phyloP scores from a whole-genome alignment of 1,139 yeast species.

The Magnusiomyces sp. region DNA sequence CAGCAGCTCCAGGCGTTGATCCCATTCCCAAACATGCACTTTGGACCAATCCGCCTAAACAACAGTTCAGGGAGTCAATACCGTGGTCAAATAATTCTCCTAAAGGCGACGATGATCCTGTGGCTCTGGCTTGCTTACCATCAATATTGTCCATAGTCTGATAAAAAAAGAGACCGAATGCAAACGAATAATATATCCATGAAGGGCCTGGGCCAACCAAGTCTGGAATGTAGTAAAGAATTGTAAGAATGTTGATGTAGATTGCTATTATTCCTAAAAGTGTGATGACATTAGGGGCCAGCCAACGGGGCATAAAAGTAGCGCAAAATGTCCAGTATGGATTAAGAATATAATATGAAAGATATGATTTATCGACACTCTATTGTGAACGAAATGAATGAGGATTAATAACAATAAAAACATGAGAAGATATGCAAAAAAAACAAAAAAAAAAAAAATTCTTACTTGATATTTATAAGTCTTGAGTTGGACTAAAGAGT shows the following conservation, averaged over 20 bases:
- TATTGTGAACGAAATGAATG: conserved; percentile 13
- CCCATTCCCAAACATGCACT: conserved; percentile 37
- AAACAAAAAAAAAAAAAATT: neutral
- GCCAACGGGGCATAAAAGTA: conserved; percentile 55
- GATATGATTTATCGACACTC: conserved; percentile 60
- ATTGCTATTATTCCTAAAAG: conserved; percentile 57
- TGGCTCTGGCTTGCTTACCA: conserved; percentile 72
- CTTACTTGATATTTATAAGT: conserved; percentile 23
- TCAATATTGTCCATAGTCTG: conserved; percentile 82
- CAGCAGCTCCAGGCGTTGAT: conserved; percentile 32
- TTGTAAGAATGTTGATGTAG: conserved; percentile 43
- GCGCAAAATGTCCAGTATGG: conserved; percentile 68
- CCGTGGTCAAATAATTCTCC: conserved; percentile 81
- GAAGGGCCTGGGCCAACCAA: conserved; percentile 46
- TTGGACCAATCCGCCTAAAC: conserved; percentile 35
- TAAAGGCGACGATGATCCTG: conserved; percentile 69
- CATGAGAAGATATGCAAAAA: neutral
- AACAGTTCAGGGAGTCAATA: conserved; percentile 64
- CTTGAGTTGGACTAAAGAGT: conserved; percentile 21
- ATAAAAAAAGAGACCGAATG: conserved; percentile 63
- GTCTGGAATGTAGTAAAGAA: conserved; percentile 54
- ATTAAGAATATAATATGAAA: conserved; percentile 56
- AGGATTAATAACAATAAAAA: conserved; percentile 1
- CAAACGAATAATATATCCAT: conserved; percentile 62
- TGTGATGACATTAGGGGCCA: conserved; percentile 75